Evolutionary conservation across 2,329 filamentous ascomycete species (phyloP).

Genomic region (Pyrenophora seminiperda): DNA sequence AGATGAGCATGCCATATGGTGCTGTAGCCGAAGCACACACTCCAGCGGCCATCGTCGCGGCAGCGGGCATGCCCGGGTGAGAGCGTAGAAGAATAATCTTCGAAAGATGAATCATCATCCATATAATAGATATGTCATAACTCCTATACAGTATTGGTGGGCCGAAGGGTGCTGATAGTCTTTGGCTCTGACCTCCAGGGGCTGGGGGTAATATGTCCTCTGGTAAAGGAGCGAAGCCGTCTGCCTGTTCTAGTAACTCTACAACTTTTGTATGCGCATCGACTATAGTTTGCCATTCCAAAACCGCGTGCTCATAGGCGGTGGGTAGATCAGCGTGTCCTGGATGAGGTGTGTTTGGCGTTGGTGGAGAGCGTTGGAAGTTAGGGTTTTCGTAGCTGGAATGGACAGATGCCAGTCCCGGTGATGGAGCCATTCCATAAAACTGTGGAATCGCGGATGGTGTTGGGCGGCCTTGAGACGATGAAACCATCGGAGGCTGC

Average conservation of each 20-base stretch:
- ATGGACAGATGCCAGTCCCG: conserved; percentile 50
- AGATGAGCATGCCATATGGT: conserved; percentile 73
- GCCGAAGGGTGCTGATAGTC: conserved; percentile 74
- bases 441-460: conserved; percentile 51
- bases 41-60: conserved; percentile 84
- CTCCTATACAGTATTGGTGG: conserved; percentile 80
- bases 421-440: conserved; percentile 58
- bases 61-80: conserved; percentile 89
- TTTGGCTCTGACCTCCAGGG: conserved; percentile 32
- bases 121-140: conserved; percentile 84
- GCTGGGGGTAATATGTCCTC: conserved; percentile 67
- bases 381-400: conserved; percentile 47
- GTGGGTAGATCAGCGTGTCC: conserved; percentile 61
- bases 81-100: conserved; percentile 80
- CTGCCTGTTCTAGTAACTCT: conserved; percentile 63
- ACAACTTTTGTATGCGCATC: conserved; percentile 71
- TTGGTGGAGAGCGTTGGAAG: conserved; percentile 24
- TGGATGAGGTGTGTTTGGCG: conserved; percentile 21
- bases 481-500: conserved; percentile 18
- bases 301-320: conserved; percentile 70
- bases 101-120: conserved; percentile 85
- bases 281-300: conserved; percentile 79
- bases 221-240: conserved; percentile 76
- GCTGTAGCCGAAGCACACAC: conserved; percentile 75
- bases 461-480: conserved; percentile 22